phyloP scores from a whole-genome alignment of 2,329 filamentous ascomycete species.

The Sarocladium kiliense region DNA sequence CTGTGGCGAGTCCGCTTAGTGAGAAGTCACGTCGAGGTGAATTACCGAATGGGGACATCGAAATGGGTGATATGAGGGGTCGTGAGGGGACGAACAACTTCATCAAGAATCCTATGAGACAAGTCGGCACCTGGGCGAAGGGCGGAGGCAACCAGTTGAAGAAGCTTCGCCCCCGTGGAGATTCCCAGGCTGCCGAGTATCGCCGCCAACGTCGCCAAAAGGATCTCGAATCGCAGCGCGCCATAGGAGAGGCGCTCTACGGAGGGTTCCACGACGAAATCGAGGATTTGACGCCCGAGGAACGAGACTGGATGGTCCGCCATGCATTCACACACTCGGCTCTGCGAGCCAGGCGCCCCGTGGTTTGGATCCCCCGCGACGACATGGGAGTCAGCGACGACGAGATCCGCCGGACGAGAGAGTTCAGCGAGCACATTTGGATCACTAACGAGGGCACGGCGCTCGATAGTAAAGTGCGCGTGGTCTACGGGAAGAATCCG shows the following conservation, averaged over 20 bases:
- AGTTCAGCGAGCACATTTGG: conserved; percentile 77
- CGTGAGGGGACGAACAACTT: conserved; percentile 16
- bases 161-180: conserved; percentile 25
- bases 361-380: conserved; percentile 91
- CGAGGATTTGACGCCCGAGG: conserved; percentile 86
- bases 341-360: conserved; percentile 75
- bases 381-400: conserved; percentile 88
- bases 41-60: conserved; percentile 23
- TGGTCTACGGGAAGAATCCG: conserved; percentile 79
- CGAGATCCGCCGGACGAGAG: conserved; percentile 73
- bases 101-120: conserved; percentile 39
- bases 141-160: conserved; percentile 39
- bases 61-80: conserved; percentile 33
- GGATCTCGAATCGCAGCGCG: conserved; percentile 67
- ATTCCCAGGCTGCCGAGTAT: conserved; percentile 39
- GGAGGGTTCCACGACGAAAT: conserved; percentile 87
- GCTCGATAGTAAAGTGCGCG: conserved; percentile 74
- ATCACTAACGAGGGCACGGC: conserved; percentile 91
- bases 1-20: neutral
- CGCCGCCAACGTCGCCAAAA: conserved; percentile 43
- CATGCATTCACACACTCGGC: conserved; percentile 90
- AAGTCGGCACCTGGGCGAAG: conserved; percentile 42
- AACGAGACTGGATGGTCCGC: conserved; percentile 78
- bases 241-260: conserved; percentile 77
- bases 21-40: conserved; percentile 25